A percentile compares a stretch with the other conserved stretches of the same genome.
phyloP scores from a whole-genome alignment of 495 filamentous ascomycete genomes.

The Emericellopsis terricola region DNA sequence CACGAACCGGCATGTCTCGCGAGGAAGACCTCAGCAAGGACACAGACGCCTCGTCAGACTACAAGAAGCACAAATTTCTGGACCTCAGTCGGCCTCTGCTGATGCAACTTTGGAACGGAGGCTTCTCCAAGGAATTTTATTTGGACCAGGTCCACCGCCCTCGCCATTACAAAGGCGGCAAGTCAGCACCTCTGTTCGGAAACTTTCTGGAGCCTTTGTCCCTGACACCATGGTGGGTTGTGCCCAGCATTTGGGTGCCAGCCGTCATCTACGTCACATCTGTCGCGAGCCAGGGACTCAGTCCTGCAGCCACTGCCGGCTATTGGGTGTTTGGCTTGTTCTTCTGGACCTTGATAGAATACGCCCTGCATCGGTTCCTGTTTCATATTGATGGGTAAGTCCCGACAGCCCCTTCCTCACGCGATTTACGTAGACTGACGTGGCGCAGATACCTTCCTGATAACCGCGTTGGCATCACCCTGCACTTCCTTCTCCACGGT shows the following conservation, averaged over 20 bases:
- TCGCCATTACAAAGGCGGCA: slow-evolving; percentile 82
- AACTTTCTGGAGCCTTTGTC: slow-evolving; percentile 94
- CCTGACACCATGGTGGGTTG: slow-evolving; percentile 83
- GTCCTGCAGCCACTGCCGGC: slow-evolving; percentile 17
- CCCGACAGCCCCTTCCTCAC: background rate
- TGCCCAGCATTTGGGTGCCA: slow-evolving; percentile 80
- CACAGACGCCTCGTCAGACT: slow-evolving; percentile 60
- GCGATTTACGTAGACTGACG: slow-evolving; percentile 8
- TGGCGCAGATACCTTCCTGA: slow-evolving; percentile 66
- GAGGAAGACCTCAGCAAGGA: slow-evolving; percentile 76
- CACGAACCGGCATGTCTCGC: slow-evolving; percentile 66
- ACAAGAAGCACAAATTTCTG: slow-evolving; percentile 77
- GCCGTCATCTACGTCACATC: slow-evolving; percentile 56
- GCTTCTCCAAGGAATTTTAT: slow-evolving; percentile 86
- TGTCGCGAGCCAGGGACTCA: slow-evolving; percentile 38
- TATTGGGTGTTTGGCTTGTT: slow-evolving; percentile 49
- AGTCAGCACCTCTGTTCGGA: slow-evolving; percentile 86
- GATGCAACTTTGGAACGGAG: slow-evolving; percentile 73
- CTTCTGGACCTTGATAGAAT: slow-evolving; percentile 85
- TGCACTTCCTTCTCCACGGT: slow-evolving; percentile 90
- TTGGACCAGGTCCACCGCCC: slow-evolving; percentile 91
- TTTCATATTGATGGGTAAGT: slow-evolving; percentile 87
- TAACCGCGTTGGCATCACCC: slow-evolving; percentile 70
- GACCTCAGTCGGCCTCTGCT: slow-evolving; percentile 78
- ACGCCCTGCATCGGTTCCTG: slow-evolving; percentile 73